Conservation (phyloP, 768 basidiomycete genomes). For the Mycena vulgaris region DNA sequence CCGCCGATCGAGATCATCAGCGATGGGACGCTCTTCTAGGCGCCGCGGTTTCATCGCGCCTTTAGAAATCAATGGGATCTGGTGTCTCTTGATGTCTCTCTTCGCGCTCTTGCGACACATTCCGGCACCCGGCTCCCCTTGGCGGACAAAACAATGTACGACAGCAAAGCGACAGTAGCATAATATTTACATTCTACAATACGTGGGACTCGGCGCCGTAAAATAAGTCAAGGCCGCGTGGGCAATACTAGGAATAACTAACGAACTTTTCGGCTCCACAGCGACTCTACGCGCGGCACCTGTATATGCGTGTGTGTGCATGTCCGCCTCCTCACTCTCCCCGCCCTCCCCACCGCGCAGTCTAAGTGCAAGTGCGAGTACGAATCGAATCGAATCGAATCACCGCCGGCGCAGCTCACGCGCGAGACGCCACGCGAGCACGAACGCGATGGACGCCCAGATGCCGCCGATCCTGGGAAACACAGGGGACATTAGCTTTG, state of each 20-base stretch:
- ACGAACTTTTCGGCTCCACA: background rate
- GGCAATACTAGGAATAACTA: constrained; percentile 4
- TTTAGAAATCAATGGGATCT: too few relatives aligned
- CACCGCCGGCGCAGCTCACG: constrained; percentile 59
- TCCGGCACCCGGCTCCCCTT: too few relatives aligned
- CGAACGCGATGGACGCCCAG: constrained; percentile 67
- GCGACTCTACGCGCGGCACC: background rate
- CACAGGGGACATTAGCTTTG: background rate
- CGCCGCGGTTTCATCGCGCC: too few relatives aligned
- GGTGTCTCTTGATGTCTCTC: too few relatives aligned
- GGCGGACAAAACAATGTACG: too few relatives aligned
- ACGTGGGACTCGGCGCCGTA: too few relatives aligned
- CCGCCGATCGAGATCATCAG: constrained; percentile 91
- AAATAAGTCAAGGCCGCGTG: too few relatives aligned
- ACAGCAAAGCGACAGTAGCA: too few relatives aligned
- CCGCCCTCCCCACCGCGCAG: background rate
- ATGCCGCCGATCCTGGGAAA: constrained; percentile 69
- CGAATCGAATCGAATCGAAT: too few relatives aligned
- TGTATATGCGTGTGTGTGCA: background rate
- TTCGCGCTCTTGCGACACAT: too few relatives aligned
- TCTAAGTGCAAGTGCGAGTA: too few relatives aligned
- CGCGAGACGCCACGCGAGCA: constrained; percentile 70
- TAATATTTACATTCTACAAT: too few relatives aligned
- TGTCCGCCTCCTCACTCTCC: background rate
- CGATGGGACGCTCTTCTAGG: constrained; percentile 71